Percentiles rank a stretch among this genome's conserved stretches.
Evolutionary conservation across 176 grass and related monocot genomes (phyloP).

Genomic region (Guadua angustifolia): DNA sequence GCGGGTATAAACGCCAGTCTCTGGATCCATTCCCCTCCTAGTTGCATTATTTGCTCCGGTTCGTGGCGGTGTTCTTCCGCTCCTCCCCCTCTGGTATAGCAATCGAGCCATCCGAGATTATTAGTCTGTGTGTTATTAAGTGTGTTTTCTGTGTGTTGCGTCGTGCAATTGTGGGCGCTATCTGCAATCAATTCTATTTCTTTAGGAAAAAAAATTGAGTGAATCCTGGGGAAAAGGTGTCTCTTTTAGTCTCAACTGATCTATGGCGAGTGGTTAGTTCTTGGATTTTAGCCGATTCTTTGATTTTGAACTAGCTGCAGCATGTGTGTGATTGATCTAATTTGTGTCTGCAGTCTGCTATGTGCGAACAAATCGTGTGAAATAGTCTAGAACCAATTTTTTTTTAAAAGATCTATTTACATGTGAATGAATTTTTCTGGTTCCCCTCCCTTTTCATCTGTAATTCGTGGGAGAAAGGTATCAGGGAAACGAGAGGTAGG

Average conservation of each 20-base stretch:
- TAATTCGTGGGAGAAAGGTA: not conserved
- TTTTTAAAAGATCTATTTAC: not conserved
- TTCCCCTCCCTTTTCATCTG: not conserved
- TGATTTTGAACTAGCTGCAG: not conserved
- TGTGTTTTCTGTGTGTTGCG: not conserved
- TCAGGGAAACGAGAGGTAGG: not conserved
- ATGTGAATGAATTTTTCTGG: not conserved
- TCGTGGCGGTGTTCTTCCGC: not conserved
- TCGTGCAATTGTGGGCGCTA: not conserved
- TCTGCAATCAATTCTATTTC: not conserved
- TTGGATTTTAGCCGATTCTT: not conserved
- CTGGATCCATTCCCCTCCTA: slow-evolving; percentile 8
- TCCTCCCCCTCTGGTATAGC: slow-evolving; percentile 11
- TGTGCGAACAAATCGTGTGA: not conserved
- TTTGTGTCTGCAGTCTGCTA: not conserved
- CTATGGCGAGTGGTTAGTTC: not conserved
- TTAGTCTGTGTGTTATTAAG: not conserved
- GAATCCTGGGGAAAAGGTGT: not conserved
- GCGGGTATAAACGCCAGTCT: slow-evolving; percentile 34
- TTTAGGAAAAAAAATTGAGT: not conserved
- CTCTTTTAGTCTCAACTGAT: not conserved
- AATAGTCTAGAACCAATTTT: not conserved
- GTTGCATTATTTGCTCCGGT: slow-evolving; percentile 29
- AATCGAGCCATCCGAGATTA: not conserved
- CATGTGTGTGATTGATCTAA: not conserved